These are phyloP conservation scores for Rosa persica DNA, from an alignment of 306 rosid species.

Conservation along the genomic window DNA sequence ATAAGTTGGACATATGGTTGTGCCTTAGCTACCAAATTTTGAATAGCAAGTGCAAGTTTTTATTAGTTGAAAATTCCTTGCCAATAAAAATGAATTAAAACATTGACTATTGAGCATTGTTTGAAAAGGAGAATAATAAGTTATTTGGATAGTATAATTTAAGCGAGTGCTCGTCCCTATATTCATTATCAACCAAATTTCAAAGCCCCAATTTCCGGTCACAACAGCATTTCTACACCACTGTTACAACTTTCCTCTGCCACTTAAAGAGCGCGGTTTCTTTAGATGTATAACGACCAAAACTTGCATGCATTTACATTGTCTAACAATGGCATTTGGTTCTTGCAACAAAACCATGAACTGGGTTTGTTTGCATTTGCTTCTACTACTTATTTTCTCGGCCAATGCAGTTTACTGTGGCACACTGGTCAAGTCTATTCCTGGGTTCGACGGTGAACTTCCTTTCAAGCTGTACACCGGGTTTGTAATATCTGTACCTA, in stretches of 20 bases:
- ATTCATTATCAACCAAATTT: not conserved
- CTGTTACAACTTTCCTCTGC: not conserved
- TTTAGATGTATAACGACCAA: not conserved
- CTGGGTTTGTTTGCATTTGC: conserved; percentile 10
- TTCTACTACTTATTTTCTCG: conserved; percentile 13
- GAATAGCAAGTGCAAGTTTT: not conserved
- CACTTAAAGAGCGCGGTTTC: not conserved
- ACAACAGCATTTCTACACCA: not conserved
- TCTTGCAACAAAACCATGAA: not conserved
- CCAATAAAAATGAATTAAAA: not conserved
- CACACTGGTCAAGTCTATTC: conserved; percentile 17
- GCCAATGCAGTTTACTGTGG: not conserved
- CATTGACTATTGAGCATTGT: not conserved
- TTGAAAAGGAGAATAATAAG: too few species aligned
- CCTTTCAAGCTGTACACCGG: conserved; percentile 30
- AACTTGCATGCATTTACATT: not conserved
- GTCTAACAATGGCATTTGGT: not conserved
- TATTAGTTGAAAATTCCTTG: not conserved
- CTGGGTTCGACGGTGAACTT: conserved; percentile 27
- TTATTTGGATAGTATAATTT: too few species aligned
- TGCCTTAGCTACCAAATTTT: not conserved
- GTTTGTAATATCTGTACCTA: not conserved
- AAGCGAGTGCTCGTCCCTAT: not conserved
- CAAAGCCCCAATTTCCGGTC: not conserved
- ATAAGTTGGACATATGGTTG: not conserved